Conservation (phyloP, 495 filamentous ascomycete species). For the Pseudoneurospora amorphoporcata region DNA sequence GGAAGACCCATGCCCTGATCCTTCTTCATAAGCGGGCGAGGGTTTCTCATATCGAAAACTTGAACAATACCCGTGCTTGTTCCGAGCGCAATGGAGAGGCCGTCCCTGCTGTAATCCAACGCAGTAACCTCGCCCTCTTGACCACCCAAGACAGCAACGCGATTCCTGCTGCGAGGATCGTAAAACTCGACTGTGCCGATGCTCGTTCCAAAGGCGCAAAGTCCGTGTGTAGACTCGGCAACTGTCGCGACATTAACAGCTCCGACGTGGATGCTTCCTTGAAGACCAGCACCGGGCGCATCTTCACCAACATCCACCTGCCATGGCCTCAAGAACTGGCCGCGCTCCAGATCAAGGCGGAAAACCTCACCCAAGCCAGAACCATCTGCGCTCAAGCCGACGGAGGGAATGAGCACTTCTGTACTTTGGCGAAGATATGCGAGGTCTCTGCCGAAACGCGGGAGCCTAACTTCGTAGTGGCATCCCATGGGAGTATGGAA, state of each 20-base stretch:
- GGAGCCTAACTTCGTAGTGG: conserved; percentile 78
- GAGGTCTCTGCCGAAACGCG: conserved; percentile 85
- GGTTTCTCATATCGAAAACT: conserved; percentile 86
- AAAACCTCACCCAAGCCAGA: conserved; percentile 76
- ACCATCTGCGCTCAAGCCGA: conserved; percentile 72
- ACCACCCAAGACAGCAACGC: conserved; percentile 62
- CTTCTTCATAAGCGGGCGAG: conserved; percentile 73
- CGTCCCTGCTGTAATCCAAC: conserved; percentile 74
- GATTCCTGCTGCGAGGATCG: conserved; percentile 73
- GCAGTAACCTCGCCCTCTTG: conserved; percentile 72
- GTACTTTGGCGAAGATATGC: conserved; percentile 76
- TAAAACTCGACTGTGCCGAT: conserved; percentile 94
- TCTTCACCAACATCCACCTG: conserved; percentile 78
- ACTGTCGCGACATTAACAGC: conserved; percentile 84
- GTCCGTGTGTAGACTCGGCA: conserved; percentile 81
- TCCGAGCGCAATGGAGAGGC: conserved; percentile 80
- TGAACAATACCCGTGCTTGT: conserved; percentile 81
- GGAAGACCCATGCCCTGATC: conserved; percentile 96
- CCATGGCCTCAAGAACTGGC: conserved; percentile 76
- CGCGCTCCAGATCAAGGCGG: conserved; percentile 69
- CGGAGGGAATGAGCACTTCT: conserved; percentile 77
- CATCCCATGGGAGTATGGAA: conserved; percentile 88
- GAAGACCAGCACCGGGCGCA: conserved; percentile 58
- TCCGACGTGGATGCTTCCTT: conserved; percentile 72
- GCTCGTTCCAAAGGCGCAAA: conserved; percentile 91